phyloP scores from a whole-genome alignment of 2,329 filamentous ascomycete species.

The Emmonsiellopsis sp. region DNA sequence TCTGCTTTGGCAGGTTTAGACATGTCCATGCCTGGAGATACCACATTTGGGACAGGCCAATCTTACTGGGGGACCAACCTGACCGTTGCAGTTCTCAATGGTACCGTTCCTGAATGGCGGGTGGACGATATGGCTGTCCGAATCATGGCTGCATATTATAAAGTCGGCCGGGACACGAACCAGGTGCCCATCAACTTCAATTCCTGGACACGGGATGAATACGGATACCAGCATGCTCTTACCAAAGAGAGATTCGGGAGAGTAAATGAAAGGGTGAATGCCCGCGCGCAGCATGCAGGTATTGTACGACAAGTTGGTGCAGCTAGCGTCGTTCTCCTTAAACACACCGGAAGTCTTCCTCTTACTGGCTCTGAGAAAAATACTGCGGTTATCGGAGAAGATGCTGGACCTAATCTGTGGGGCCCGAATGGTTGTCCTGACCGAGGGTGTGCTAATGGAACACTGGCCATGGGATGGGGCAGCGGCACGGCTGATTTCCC shows the following conservation, averaged over 20 bases:
- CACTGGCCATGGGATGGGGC: conserved; percentile 55
- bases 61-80: conserved; percentile 82
- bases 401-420: conserved; percentile 63
- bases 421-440: conserved; percentile 75
- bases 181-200: conserved; percentile 66
- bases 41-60: conserved; percentile 59
- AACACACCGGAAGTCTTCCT: conserved; percentile 69
- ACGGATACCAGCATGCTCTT: conserved; percentile 56
- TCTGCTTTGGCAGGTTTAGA: conserved; percentile 62
- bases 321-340: conserved; percentile 78
- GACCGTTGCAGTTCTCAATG: conserved; percentile 79
- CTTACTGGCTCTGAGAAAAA: conserved; percentile 65
- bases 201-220: conserved; percentile 74
- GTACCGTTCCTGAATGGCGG: conserved; percentile 76
- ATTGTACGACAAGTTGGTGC: conserved; percentile 69
- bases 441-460: conserved; percentile 52
- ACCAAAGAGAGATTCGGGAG: conserved; percentile 54
- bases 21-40: conserved; percentile 81
- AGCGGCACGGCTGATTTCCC: conserved; percentile 52
- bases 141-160: conserved; percentile 59
- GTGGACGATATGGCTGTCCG: conserved; percentile 87
- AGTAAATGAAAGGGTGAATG: conserved; percentile 75
- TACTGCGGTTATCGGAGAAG: conserved; percentile 69
- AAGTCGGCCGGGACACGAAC: conserved; percentile 47
- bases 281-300: conserved; percentile 62